These are phyloP conservation scores for Lepidopterella palustris DNA, from an alignment of 495 filamentous ascomycete genomes.

Conservation along the genomic window DNA sequence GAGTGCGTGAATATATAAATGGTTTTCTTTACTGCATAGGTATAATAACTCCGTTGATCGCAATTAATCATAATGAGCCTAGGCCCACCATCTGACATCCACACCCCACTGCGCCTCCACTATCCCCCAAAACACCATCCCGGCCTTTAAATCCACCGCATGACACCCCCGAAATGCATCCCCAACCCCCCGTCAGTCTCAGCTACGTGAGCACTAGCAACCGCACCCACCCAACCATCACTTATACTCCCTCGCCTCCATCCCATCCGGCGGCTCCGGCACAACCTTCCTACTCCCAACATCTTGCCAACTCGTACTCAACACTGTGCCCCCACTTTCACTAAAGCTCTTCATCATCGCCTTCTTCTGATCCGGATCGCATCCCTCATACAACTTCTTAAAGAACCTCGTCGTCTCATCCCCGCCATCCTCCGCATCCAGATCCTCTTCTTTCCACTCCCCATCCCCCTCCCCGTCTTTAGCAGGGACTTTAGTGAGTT, in stretches of 20 bases:
- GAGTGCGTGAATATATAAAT: too few species aligned
- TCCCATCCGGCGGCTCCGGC: slow-evolving; percentile 68
- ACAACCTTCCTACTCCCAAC: slow-evolving; percentile 68
- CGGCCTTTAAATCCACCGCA: too few species aligned
- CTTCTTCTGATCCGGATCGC: slow-evolving; percentile 70
- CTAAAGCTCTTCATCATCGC: slow-evolving; percentile 98
- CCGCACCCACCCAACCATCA: too few species aligned
- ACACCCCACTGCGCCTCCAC: too few species aligned
- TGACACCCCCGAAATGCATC: not conserved
- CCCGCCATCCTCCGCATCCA: slow-evolving; percentile 59
- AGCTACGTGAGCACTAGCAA: too few species aligned
- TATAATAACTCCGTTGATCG: too few species aligned
- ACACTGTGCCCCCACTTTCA: slow-evolving; percentile 86
- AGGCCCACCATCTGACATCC: too few species aligned
- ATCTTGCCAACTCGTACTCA: slow-evolving; percentile 91
- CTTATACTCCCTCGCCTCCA: slow-evolving; percentile 66
- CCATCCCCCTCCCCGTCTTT: slow-evolving; percentile 27
- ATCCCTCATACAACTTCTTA: slow-evolving; percentile 77
- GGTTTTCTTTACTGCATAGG: too few species aligned
- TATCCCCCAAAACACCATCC: too few species aligned
- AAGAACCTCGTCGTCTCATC: slow-evolving; percentile 79
- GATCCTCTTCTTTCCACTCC: slow-evolving; percentile 45
- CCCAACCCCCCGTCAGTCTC: not conserved
- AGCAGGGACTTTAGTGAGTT: slow-evolving; percentile 44
- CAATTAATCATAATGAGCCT: too few species aligned